Conservation (phyloP, 202 grass and related monocot genomes). For the Carex arenaria region DNA sequence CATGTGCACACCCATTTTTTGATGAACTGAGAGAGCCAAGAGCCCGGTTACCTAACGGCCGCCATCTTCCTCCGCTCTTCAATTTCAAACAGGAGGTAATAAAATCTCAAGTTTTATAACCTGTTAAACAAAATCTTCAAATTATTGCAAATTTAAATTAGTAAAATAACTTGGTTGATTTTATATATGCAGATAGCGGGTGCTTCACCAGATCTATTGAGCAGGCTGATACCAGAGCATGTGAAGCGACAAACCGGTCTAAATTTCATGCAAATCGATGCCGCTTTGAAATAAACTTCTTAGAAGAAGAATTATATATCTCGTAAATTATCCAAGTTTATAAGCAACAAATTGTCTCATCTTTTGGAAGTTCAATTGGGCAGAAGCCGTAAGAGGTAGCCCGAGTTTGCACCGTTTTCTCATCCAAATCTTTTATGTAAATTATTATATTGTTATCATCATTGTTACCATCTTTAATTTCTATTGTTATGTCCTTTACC, state of each 20-base stretch:
- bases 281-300: slow-evolving; percentile 29
- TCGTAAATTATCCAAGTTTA: slow-evolving; percentile 15
- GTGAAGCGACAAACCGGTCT: slow-evolving; percentile 54
- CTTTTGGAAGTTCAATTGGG: slow-evolving; percentile 25
- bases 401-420: slow-evolving; percentile 22
- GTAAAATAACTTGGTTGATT: slow-evolving; percentile 6
- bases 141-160: slow-evolving; percentile 1
- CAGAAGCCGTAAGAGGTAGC: slow-evolving; percentile 24
- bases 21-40: slow-evolving; percentile 74
- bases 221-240: slow-evolving; percentile 76
- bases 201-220: slow-evolving; percentile 61
- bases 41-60: slow-evolving; percentile 64
- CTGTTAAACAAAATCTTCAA: no score
- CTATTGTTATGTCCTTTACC: background rate
- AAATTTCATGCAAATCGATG: slow-evolving; percentile 40
- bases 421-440: slow-evolving; percentile 23
- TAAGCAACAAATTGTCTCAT: slow-evolving; percentile 18
- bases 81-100: slow-evolving; percentile 84
- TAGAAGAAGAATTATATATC: background rate
- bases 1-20: slow-evolving; percentile 72
- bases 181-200: slow-evolving; percentile 48
- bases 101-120: background rate
- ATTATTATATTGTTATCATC: slow-evolving; percentile 26
- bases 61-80: slow-evolving; percentile 67
- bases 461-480: slow-evolving; percentile 4